Evolutionary conservation across 148 eudicot species (phyloP).

Genomic region (Fallopia convolvulus): DNA sequence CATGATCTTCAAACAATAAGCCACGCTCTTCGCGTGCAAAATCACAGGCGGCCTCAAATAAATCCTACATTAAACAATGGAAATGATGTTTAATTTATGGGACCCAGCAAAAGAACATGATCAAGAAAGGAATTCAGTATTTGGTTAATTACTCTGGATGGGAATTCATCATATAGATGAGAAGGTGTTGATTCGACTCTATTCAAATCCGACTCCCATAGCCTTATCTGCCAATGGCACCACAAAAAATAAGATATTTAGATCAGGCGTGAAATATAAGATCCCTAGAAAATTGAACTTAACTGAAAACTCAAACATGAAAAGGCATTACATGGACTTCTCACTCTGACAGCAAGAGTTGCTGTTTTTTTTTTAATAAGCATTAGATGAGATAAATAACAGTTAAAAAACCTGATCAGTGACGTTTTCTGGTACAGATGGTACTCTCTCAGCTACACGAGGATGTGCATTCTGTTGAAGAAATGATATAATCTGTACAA

Average conservation of each 20-base stretch:
- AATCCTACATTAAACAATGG: constrained; percentile 38
- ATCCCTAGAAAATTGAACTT: no score
- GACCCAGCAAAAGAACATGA: background rate
- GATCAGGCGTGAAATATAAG: no score
- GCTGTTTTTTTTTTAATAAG: background rate
- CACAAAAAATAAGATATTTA: background rate
- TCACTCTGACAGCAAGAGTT: background rate
- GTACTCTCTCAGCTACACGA: constrained; percentile 76
- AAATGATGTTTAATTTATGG: background rate
- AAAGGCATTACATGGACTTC: no score
- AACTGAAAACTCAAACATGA: no score
- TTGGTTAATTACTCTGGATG: constrained; percentile 47
- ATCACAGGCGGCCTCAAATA: constrained; percentile 81
- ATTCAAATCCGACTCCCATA: constrained; percentile 93
- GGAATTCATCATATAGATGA: constrained; percentile 68
- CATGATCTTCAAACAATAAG: constrained; percentile 67
- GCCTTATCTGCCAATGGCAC: constrained; percentile 52
- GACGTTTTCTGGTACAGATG: constrained; percentile 96
- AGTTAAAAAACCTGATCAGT: constrained; percentile 70
- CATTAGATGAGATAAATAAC: background rate
- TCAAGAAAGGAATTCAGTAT: background rate
- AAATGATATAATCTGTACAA: constrained; percentile 79
- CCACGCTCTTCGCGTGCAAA: constrained; percentile 74
- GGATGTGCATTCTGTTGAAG: constrained; percentile 98
- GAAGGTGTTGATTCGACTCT: constrained; percentile 76